Percentiles rank a stretch among this genome's conserved stretches.
These are phyloP conservation scores for Elaeis guineensis DNA, from an alignment of 176 grass and related monocot species.

Conservation along the genomic window DNA sequence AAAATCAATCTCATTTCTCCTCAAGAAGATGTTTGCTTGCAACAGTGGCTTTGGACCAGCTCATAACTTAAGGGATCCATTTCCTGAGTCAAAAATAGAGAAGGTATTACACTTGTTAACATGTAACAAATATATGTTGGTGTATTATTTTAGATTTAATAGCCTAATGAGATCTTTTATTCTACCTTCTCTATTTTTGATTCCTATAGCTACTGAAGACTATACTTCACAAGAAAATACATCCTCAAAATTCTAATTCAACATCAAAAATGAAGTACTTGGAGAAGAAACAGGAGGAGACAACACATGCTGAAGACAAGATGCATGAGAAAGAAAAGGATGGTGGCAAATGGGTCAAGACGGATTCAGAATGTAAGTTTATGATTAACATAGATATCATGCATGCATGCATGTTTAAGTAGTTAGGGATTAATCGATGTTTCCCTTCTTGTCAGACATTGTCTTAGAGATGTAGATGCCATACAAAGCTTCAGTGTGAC, in stretches of 20 bases:
- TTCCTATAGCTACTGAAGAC: slow-evolving; percentile 47
- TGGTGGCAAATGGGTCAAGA: slow-evolving; percentile 75
- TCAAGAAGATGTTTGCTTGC: slow-evolving; percentile 43
- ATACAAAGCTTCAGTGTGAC: not conserved
- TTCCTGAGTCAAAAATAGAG: slow-evolving; percentile 74
- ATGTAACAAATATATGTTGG: too few species aligned
- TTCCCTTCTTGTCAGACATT: slow-evolving; percentile 44
- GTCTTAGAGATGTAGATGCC: slow-evolving; percentile 66
- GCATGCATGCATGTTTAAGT: too few species aligned
- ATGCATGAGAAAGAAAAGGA: slow-evolving; percentile 34
- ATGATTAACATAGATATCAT: not conserved
- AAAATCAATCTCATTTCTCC: slow-evolving; percentile 44
- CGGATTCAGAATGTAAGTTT: slow-evolving; percentile 91
- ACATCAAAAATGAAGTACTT: slow-evolving; percentile 29
- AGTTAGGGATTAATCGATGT: not conserved
- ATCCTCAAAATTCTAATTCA: slow-evolving; percentile 40
- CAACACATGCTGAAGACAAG: slow-evolving; percentile 29
- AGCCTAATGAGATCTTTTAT: not conserved
- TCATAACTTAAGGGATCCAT: slow-evolving; percentile 43
- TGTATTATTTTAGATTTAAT: too few species aligned
- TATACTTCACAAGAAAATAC: slow-evolving; percentile 78
- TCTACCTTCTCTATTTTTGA: not conserved
- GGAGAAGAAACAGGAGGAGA: slow-evolving; percentile 40
- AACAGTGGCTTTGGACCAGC: slow-evolving; percentile 44
- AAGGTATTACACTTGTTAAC: slow-evolving; percentile 34